Base-by-base conservation (phyloP, 768 basidiomycete genomes). In the Podaxis carcinomalis region DNA sequence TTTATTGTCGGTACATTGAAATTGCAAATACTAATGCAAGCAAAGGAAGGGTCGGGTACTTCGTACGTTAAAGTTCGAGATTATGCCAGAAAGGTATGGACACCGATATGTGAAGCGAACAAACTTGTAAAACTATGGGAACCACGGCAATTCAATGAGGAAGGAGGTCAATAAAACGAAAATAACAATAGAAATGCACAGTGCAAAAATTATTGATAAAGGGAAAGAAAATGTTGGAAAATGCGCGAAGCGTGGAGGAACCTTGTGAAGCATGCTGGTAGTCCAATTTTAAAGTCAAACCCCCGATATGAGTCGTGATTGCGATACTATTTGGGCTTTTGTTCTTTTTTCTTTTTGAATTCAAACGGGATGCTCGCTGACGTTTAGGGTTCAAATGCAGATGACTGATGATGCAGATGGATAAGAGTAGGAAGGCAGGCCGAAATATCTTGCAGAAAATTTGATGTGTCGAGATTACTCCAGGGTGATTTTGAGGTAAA, bases 381-480 rank as follows among this genome's bases (percentile, higher is more conserved):
- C 37, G 53, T 61, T 53, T 46, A 28, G 47, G 51, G 57, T 59
- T 56, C 37, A 61, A 54, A 61, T 61, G 59, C 59, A 61, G 59
- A 61, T 61, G 52, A 61, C 53, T 46, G 51, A 37, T 55, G 44
- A 54, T 61, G 59, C 59, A 61, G 59, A 61, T 55, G 9, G 59
- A 55, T 61, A 13, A 19, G 49, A 47, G 44, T 35, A 47, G 44
- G 32, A 47, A 36, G 52, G 59, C 59, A 61, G 52, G 37, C 46
- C 59, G 59, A 55, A 13, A 55, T 61, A 61, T 61, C 42, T 52
- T 61, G 52, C 52, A 61, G 59, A 55, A 61, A 54, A 55, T 49
- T 61, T 21, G 53, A 55, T 55, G 37, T n/a, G 16, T 54, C 47
- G 59, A 61, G 59, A 61, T 61, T 61, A 42, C 59, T 60, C 52